Evolutionary conservation across 805 yeast genomes (phyloP), one percentile per base, ranked within the genome.

Genomic region (Candida anglica): DNA sequence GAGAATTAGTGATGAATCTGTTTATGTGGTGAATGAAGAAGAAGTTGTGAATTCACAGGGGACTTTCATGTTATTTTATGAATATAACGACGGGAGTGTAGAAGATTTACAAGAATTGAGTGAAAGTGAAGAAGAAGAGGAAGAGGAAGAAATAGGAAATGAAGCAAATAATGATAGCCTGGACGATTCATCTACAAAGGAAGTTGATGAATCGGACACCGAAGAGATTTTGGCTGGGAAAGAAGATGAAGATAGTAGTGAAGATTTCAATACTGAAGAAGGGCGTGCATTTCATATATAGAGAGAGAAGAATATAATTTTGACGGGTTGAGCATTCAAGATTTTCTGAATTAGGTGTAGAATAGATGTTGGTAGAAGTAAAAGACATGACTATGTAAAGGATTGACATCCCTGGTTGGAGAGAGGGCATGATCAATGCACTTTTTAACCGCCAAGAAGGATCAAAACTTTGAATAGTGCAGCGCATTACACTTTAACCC

Each of bases 51-150:
- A 69, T 10, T 77, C 88, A 3, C 93, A 86, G 36, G 96, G 96
- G 18, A 88, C 91, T 0, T 91, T 88, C 46, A 86, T 91, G 96
- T 58, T 91, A 46, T 91, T 91, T 51, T 91, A 91, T 54, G 97
- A 89, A 53, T 50, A 42, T 27, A 50, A 57, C 25, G 60, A 58
- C 40, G 69, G 61, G 5, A 31, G 30, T 19, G 43, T 42, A 28
- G 60, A 51, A 37, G 41, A 37, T 7, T 44, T 53, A n/a, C 38
- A 41, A 23, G 47, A 45, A 19, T 31, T 44, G 14, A 39, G 43
- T 20, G 49, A 44, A 22, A 49, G 42, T 20, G 48, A 49, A 37
- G 47, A 43, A 23, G 48, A 40, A 15, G 42, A 42, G 25, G 40
- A 34, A 10, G 37, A 38, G 18, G 37, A 29, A 33, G 42, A 32